These are phyloP conservation scores for Termitomyces heimii DNA, from an alignment of 768 basidiomycete genomes.

Conservation along the genomic window DNA sequence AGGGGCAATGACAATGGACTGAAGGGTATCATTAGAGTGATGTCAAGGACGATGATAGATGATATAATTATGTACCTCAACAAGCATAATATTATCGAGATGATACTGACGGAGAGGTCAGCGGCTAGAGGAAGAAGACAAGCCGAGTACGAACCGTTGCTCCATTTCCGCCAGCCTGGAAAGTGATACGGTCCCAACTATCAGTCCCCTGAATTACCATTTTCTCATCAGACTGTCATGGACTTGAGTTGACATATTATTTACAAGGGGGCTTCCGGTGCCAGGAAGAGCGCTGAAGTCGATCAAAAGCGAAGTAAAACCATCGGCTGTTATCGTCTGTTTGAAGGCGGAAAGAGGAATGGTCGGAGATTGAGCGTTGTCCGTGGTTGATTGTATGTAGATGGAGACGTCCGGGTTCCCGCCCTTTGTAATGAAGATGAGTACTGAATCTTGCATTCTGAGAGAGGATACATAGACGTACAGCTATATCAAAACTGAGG, in stretches of 20 bases:
- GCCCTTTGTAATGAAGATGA: slow-evolving; percentile 24
- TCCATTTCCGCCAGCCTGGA: slow-evolving; percentile 41
- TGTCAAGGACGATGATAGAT: not conserved
- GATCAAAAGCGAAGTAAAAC: slow-evolving; percentile 39
- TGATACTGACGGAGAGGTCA: slow-evolving; percentile 28
- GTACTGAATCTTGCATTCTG: not conserved
- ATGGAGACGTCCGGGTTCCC: slow-evolving; percentile 38
- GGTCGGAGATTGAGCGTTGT: slow-evolving; percentile 28
- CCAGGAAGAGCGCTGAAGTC: slow-evolving; percentile 43
- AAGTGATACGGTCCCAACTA: slow-evolving; percentile 45
- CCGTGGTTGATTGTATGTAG: slow-evolving; percentile 31
- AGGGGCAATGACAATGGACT: slow-evolving; percentile 40
- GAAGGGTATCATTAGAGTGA: not conserved
- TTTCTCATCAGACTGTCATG: not conserved
- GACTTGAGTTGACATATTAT: not conserved
- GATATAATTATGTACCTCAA: slow-evolving; percentile 30
- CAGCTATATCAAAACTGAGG: slow-evolving; percentile 45
- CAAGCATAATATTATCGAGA: slow-evolving; percentile 43
- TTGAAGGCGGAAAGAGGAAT: slow-evolving; percentile 39
- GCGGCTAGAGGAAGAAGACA: not conserved
- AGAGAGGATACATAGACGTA: slow-evolving; percentile 16
- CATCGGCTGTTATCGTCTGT: slow-evolving; percentile 26
- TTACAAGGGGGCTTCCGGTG: slow-evolving; percentile 30
- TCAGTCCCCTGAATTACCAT: slow-evolving; percentile 22
- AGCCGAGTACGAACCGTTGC: slow-evolving; percentile 25